phyloP scores from a whole-genome alignment of 116 monocot species.

The Trichopus zeylanicus region DNA sequence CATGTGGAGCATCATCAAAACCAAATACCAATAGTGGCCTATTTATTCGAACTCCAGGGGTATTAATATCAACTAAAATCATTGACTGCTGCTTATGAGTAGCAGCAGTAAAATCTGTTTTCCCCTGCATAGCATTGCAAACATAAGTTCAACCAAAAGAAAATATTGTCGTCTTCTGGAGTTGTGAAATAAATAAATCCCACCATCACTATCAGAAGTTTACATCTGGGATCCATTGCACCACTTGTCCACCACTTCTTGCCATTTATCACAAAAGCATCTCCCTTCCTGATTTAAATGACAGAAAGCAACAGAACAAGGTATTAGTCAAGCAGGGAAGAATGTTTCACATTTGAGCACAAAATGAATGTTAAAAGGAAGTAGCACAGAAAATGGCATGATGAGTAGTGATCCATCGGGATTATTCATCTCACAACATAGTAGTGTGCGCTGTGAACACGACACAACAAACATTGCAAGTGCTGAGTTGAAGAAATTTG shows the following conservation, averaged over 20 bases:
- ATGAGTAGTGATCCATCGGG: no score
- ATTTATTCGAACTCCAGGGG: slow-evolving; percentile 74
- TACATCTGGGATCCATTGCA: slow-evolving; percentile 98
- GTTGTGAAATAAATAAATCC: slow-evolving; percentile 6
- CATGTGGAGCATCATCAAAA: slow-evolving; percentile 99
- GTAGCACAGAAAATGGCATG: neutral
- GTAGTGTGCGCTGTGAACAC: no score
- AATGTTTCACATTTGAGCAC: neutral
- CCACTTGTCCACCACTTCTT: slow-evolving; percentile 99
- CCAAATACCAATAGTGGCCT: slow-evolving; percentile 91
- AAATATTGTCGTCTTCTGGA: neutral
- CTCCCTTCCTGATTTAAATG: slow-evolving; percentile 40
- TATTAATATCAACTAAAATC: slow-evolving; percentile 81
- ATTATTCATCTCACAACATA: no score
- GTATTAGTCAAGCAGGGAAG: neutral
- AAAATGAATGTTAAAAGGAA: neutral
- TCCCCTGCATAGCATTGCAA: slow-evolving; percentile 52
- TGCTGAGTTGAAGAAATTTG: no score
- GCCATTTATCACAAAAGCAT: slow-evolving; percentile 85
- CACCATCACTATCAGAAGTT: slow-evolving; percentile 90
- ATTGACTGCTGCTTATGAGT: slow-evolving; percentile 97
- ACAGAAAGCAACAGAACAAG: neutral
- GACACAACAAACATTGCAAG: no score
- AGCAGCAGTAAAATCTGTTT: slow-evolving; percentile 78
- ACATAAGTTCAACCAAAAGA: neutral